Percentiles rank a stretch among this genome's conserved stretches.
These are phyloP conservation scores for Fomitopsis pulvina DNA, from an alignment of 768 basidiomycete species.

Conservation along the genomic window DNA sequence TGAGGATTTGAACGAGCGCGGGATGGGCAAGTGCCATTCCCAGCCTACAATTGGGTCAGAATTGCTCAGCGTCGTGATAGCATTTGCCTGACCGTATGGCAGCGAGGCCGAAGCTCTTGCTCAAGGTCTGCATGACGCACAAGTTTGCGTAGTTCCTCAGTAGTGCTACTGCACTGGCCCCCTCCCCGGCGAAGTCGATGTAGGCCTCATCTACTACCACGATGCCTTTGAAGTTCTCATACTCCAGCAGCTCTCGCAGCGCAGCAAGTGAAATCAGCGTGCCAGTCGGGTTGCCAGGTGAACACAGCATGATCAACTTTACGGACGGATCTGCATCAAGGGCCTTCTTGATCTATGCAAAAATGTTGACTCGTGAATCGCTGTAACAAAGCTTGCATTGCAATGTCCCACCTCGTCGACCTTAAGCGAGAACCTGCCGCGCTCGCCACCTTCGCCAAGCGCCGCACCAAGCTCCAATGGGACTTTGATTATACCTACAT, in stretches of 20 bases:
- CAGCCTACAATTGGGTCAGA: constrained; percentile 41
- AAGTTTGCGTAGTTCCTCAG: constrained; percentile 81
- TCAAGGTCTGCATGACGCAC: constrained; percentile 93
- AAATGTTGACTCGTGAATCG: not conserved
- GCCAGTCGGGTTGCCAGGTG: constrained; percentile 95
- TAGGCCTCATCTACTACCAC: constrained; percentile 97
- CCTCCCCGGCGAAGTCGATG: constrained; percentile 78
- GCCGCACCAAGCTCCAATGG: constrained; percentile 54
- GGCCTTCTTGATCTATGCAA: constrained; percentile 58
- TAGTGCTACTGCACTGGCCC: constrained; percentile 59
- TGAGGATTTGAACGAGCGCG: constrained; percentile 82
- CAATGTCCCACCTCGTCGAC: constrained; percentile 58
- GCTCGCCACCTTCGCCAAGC: constrained; percentile 67
- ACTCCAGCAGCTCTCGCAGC: constrained; percentile 66
- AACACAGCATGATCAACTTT: constrained; percentile 92
- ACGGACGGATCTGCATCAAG: constrained; percentile 68
- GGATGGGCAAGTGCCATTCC: constrained; percentile 90
- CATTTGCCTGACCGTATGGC: constrained; percentile 72
- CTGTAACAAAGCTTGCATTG: not conserved
- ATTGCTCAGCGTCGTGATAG: not conserved
- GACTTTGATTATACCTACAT: constrained; percentile 75
- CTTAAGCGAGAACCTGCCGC: constrained; percentile 65
- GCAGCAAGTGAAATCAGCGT: constrained; percentile 72
- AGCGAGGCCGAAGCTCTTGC: constrained; percentile 94
- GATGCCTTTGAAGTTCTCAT: constrained; percentile 81